These are phyloP conservation scores for Penicillium paneum DNA, from an alignment of 2,329 filamentous ascomycete species.

Conservation along the genomic window DNA sequence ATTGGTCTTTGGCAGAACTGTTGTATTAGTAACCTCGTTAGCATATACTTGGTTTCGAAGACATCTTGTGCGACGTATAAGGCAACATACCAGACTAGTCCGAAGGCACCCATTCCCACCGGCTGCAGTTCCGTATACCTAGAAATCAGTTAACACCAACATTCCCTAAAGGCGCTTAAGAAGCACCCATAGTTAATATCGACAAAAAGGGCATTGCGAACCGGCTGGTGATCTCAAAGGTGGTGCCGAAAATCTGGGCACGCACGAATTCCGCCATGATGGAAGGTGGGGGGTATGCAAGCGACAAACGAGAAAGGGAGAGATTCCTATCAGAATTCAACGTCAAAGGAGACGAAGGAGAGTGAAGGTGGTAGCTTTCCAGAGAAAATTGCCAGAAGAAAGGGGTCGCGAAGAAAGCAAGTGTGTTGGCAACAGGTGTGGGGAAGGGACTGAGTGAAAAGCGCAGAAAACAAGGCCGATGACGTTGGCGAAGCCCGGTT, in stretches of 20 bases:
- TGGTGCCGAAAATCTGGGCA: conserved; percentile 98
- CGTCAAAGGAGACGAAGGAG: neutral
- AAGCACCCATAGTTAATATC: neutral
- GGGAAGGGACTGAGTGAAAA: conserved; percentile 29
- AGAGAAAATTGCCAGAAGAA: conserved; percentile 2
- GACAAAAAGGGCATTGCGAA: conserved; percentile 43
- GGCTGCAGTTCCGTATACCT: conserved; percentile 98
- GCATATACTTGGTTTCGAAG: neutral
- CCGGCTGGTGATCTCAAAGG: conserved; percentile 99
- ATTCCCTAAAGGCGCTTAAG: neutral
- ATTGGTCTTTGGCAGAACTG: conserved; percentile 95
- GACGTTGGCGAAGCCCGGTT: conserved; percentile 30
- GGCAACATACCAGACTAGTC: conserved; percentile 80
- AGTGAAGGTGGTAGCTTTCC: neutral
- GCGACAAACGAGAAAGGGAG: conserved; percentile 10
- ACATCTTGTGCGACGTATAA: conserved; percentile 6
- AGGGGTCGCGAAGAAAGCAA: conserved; percentile 16
- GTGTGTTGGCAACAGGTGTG: conserved; percentile 25
- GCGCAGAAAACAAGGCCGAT: conserved; percentile 31
- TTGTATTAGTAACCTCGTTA: conserved; percentile 18
- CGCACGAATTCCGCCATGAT: conserved; percentile 98
- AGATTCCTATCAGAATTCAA: conserved; percentile 7
- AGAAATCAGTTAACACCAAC: conserved; percentile 14
- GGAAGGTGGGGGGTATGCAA: conserved; percentile 23
- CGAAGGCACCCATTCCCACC: conserved; percentile 98